A percentile compares a stretch with the other conserved stretches of the same genome.
phyloP scores from a whole-genome alignment of 495 filamentous ascomycete genomes.

The Talaromyces proteolyticus region DNA sequence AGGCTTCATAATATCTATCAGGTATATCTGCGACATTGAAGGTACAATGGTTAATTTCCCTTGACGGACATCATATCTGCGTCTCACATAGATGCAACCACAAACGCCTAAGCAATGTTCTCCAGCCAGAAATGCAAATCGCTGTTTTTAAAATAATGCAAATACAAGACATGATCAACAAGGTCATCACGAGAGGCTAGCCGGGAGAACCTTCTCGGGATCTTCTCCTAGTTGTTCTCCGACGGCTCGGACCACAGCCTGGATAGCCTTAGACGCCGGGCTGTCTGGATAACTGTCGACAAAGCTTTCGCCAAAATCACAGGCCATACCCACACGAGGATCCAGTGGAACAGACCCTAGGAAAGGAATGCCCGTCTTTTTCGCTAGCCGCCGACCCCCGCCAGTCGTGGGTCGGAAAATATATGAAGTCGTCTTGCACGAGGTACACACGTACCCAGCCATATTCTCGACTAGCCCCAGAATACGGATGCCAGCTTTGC shows the following conservation, averaged over 20 bases:
- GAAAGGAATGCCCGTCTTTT: slow-evolving; percentile 81
- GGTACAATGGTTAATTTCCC: too few relatives aligned
- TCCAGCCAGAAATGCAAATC: not conserved
- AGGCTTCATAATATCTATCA: too few relatives aligned
- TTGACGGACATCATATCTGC: too few relatives aligned
- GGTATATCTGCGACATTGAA: too few relatives aligned
- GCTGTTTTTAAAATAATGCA: not conserved
- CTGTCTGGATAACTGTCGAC: slow-evolving; percentile 90
- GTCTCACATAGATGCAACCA: too few relatives aligned
- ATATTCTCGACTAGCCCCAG: slow-evolving; percentile 96
- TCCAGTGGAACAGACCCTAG: slow-evolving; percentile 90
- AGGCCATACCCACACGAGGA: slow-evolving; percentile 89
- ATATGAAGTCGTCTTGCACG: slow-evolving; percentile 71
- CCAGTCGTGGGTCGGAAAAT: slow-evolving; percentile 93
- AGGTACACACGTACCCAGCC: slow-evolving; percentile 91
- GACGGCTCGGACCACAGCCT: slow-evolving; percentile 66
- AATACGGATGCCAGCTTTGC: slow-evolving; percentile 84
- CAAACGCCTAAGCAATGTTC: too few relatives aligned
- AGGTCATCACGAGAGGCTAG: not conserved
- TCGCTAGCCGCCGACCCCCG: slow-evolving; percentile 70
- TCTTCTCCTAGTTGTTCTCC: slow-evolving; percentile 56
- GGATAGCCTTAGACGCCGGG: slow-evolving; percentile 74
- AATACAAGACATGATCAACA: not conserved
- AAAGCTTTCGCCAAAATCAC: slow-evolving; percentile 96
- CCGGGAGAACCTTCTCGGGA: slow-evolving; percentile 35